phyloP scores from a whole-genome alignment of 2,329 filamentous ascomycete species.

The Aspergillus tamarii region DNA sequence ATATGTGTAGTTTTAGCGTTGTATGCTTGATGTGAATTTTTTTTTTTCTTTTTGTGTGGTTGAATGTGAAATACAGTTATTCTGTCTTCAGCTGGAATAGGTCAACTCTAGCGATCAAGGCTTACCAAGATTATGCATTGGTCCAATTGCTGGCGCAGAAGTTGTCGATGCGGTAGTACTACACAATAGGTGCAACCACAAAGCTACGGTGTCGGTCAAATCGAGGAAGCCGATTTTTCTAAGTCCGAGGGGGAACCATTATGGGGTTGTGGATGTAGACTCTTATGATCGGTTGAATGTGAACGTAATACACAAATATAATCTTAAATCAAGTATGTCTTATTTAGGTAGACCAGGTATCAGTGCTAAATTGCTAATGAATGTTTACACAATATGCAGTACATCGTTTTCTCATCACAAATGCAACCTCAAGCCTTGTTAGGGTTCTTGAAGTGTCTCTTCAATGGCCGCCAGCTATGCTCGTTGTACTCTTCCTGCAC shows the following conservation, averaged over 20 bases:
- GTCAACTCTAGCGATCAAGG: not conserved
- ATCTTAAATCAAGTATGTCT: not conserved
- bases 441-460: constrained; percentile 63
- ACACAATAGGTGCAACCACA: no score
- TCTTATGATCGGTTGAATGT: not conserved
- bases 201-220: not conserved
- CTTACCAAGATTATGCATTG: not conserved
- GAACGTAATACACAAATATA: not conserved
- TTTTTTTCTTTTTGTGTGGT: not conserved
- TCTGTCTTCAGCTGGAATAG: not conserved
- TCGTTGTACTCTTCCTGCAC: constrained; percentile 74
- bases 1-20: not conserved
- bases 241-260: not conserved
- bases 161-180: no score
- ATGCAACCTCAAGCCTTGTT: constrained; percentile 36
- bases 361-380: not conserved
- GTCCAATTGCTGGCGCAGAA: not conserved
- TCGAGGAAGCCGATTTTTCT: not conserved
- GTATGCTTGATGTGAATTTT: not conserved
- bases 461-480: constrained; percentile 76
- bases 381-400: not conserved
- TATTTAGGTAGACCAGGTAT: not conserved
- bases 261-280: not conserved
- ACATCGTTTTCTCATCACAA: not conserved
- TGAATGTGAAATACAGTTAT: not conserved